phyloP scores from a whole-genome alignment of 148 eudicot genomes.

The Rhododendron vialii region DNA sequence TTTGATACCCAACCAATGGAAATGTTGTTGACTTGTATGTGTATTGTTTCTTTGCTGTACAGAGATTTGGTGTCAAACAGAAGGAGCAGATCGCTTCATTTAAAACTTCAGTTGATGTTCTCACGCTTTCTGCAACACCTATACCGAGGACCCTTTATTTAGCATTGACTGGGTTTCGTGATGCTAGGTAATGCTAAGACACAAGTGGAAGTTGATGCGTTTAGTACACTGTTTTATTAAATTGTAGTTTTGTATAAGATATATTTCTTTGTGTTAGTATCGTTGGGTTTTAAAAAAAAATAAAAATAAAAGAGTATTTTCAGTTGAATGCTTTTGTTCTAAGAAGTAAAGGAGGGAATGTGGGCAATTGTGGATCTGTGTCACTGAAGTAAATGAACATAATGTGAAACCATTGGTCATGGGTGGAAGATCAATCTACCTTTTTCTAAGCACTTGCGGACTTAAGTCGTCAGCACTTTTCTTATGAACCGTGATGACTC shows the following conservation, averaged over 20 bases:
- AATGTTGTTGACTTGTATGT: slow-evolving; percentile 4
- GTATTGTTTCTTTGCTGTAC: slow-evolving; percentile 21
- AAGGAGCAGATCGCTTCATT: slow-evolving; percentile 97
- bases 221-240: neutral
- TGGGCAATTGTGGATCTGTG: neutral
- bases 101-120: slow-evolving; percentile 93
- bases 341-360: neutral
- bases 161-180: slow-evolving; percentile 96
- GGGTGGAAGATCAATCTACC: neutral
- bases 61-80: slow-evolving; percentile 99
- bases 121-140: slow-evolving; percentile 97
- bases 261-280: neutral
- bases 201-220: neutral
- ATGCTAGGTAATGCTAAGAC: slow-evolving; percentile 68
- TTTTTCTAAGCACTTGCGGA: neutral
- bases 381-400: neutral
- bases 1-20: neutral
- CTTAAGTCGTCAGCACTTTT: neutral
- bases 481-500: no score
- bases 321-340: slow-evolving; percentile 1
- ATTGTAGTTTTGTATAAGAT: neutral
- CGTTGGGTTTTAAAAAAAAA: neutral
- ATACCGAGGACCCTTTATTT: slow-evolving; percentile 97
- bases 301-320: neutral
- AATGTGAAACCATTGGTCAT: neutral